Evolutionary conservation across 768 basidiomycete species (phyloP), one percentile per base, ranked within the genome.

Genomic region (Mycena galopus): DNA sequence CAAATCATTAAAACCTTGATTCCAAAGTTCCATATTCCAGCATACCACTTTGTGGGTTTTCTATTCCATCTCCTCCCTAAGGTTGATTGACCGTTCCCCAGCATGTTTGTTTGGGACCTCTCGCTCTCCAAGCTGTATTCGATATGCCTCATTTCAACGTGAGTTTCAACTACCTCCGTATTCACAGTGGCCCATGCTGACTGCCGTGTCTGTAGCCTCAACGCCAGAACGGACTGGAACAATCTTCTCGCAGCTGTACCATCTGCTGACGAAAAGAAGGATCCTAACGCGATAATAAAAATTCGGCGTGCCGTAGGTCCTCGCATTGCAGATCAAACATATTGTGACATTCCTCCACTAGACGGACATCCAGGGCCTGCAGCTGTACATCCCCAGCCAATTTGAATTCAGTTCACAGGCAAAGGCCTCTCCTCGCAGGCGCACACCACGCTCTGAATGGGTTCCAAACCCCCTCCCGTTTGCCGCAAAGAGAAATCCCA

Each of bases 71-170:
- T 29, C 21, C 17, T 6, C 7, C 30, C 2, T 27, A 5, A 58
- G 12, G 14, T 58, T 23, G n/a, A 23, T 21, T 37, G 23, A 57
- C 32, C 8, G 39, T 23, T 11, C 12, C 9, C 8, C 65, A 72
- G 65, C 23, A 62, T n/a, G n/a, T n/a, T n/a, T n/a, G n/a, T n/a
- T n/a, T n/a, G n/a, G n/a, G n/a, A n/a, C n/a, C n/a, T n/a, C n/a
- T n/a, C 67, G 5, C 70, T 75, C 17, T 50, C 53, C 0, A 75
- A 72, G 21, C 59, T 75, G 6, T 75, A 75, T 47, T 69, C 71
- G 10, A 67, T 75, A 16, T 72, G 63, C 14, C 59, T 75, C 19
- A 63, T 75, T 29, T 37, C 74, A 10, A 75, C 74, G 67, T 73
- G 58, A 21, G 68, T 47, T 7, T 57, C 39, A 2, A 16, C 33